Conservation (phyloP, 2,329 filamentous ascomycete genomes). For the Pestalotiopsis sp. region DNA sequence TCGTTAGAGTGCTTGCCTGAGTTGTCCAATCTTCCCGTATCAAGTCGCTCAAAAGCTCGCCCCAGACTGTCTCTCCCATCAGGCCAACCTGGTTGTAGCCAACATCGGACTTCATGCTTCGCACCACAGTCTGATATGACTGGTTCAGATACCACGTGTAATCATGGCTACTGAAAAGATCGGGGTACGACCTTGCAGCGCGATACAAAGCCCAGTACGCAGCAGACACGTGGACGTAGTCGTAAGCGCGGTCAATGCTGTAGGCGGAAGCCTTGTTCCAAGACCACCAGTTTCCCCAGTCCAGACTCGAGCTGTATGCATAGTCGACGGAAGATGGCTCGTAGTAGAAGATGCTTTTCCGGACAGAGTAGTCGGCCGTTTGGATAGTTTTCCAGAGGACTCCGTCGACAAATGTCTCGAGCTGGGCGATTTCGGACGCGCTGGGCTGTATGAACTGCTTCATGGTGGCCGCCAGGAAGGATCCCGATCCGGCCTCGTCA, state of each 20-base stretch:
- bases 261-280: conserved; percentile 53
- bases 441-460: conserved; percentile 57
- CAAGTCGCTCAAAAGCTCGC: conserved; percentile 54
- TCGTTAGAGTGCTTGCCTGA: conserved; percentile 43
- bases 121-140: conserved; percentile 53
- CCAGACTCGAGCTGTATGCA: conserved; percentile 42
- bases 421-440: conserved; percentile 49
- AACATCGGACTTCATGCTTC: conserved; percentile 40
- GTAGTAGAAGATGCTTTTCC: conserved; percentile 62
- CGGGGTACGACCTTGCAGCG: conserved; percentile 51
- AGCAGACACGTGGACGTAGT: conserved; percentile 60
- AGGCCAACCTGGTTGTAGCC: conserved; percentile 51
- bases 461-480: conserved; percentile 56
- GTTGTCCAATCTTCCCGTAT: conserved; percentile 45
- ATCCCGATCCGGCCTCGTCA: conserved; percentile 61
- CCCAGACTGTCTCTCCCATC: conserved; percentile 64
- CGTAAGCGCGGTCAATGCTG: conserved; percentile 54
- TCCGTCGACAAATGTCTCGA: conserved; percentile 57
- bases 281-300: conserved; percentile 54
- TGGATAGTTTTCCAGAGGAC: conserved; percentile 56
- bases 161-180: conserved; percentile 40
- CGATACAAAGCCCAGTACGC: conserved; percentile 63
- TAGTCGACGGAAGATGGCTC: conserved; percentile 47
- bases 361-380: conserved; percentile 47
- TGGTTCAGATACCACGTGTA: conserved; percentile 61